Evolutionary conservation across 2,329 filamentous ascomycete genomes (phyloP).

Genomic region (Alternaria postmessia): DNA sequence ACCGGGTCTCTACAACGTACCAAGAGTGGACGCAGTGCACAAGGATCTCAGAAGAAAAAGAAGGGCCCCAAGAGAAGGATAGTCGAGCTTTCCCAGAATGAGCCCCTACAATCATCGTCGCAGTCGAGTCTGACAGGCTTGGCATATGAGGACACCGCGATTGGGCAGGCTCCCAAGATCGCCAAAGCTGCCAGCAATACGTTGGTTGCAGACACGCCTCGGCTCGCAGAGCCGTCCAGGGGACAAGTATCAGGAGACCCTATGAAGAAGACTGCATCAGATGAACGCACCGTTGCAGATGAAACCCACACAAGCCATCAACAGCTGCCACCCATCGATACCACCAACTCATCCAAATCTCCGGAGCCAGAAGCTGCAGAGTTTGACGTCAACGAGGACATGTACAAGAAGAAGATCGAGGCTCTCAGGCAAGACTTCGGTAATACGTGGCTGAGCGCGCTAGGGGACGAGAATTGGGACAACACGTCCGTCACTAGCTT

Average conservation of each 20-base stretch:
- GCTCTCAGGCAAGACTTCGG: constrained; percentile 85
- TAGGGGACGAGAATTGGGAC: constrained; percentile 77
- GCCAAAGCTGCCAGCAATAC: constrained; percentile 23
- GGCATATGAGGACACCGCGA: constrained; percentile 34
- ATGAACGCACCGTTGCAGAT: constrained; percentile 32
- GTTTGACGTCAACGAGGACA: constrained; percentile 74
- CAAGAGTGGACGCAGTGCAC: constrained; percentile 44
- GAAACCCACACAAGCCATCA: constrained; percentile 35
- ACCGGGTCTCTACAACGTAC: constrained; percentile 44
- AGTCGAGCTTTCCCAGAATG: constrained; percentile 63
- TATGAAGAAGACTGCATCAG: constrained; percentile 33
- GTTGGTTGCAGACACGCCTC: constrained; percentile 28
- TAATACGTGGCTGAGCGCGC: constrained; percentile 83
- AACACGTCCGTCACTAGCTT: constrained; percentile 41
- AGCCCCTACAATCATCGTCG: constrained; percentile 46
- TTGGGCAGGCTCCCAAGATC: constrained; percentile 30
- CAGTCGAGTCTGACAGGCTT: constrained; percentile 38
- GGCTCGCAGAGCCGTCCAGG: constrained; percentile 37
- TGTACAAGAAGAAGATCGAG: constrained; percentile 89
- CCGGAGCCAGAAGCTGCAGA: constrained; percentile 48
- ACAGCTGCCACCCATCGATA: constrained; percentile 45
- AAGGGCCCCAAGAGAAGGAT: constrained; percentile 65
- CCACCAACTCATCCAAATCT: constrained; percentile 31
- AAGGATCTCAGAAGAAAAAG: constrained; percentile 65
- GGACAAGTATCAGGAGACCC: constrained; percentile 40